phyloP scores from a whole-genome alignment of 306 rosid species.

The Vicia faba region DNA sequence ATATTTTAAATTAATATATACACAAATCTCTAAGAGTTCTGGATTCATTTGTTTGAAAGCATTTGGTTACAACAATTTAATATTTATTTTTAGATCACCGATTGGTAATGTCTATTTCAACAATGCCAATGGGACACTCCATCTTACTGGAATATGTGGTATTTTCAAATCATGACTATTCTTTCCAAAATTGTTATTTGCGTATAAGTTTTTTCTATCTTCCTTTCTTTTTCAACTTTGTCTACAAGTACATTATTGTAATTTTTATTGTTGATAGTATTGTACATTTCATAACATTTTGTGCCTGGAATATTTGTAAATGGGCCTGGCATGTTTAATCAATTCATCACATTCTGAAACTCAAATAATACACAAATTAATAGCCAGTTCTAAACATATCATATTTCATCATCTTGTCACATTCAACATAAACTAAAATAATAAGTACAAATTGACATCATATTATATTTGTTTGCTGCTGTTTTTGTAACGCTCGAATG shows the following conservation, averaged over 20 bases:
- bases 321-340: neutral
- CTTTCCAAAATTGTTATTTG: neutral
- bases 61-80: slow-evolving; percentile 28
- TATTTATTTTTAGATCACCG: slow-evolving; percentile 9
- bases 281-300: neutral
- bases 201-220: neutral
- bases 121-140: slow-evolving; percentile 14
- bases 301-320: neutral
- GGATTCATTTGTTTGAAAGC: slow-evolving; percentile 9
- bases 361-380: neutral
- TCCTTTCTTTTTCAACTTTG: slow-evolving; percentile 14
- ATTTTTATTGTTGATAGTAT: too few species aligned
- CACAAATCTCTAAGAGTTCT: neutral
- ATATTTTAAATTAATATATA: neutral
- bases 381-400: neutral
- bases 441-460: too few species aligned
- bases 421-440: neutral
- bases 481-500: too few species aligned
- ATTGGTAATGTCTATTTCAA: neutral
- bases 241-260: neutral
- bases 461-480: too few species aligned
- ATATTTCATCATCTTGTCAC: too few species aligned
- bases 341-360: neutral
- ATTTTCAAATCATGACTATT: slow-evolving; percentile 7
- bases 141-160: slow-evolving; percentile 16